Conservation (phyloP, 148 eudicot genomes). For the Nepenthes mirabilis region DNA sequence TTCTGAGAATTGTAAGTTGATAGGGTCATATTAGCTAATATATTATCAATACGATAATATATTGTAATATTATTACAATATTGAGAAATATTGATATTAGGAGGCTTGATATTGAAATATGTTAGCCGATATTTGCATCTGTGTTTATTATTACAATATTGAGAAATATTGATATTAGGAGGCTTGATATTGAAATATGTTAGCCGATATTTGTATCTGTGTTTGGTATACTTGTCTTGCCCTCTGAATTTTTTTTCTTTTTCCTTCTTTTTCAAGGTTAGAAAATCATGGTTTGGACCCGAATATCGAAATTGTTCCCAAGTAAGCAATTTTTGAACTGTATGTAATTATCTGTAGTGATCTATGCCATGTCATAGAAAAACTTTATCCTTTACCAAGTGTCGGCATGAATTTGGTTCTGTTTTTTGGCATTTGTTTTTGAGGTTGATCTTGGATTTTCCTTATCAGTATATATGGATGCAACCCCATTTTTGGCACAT, state of each 20-base stretch:
- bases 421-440: neutral
- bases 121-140: too few relatives aligned
- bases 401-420: neutral
- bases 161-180: too few relatives aligned
- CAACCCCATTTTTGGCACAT: too few relatives aligned
- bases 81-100: too few relatives aligned
- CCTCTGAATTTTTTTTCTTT: conserved; percentile 16
- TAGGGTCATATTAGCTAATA: too few relatives aligned
- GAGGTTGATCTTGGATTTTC: neutral
- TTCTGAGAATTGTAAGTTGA: neutral
- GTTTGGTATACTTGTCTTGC: neutral
- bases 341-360: neutral
- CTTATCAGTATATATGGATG: too few relatives aligned
- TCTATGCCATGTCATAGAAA: neutral
- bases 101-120: too few relatives aligned
- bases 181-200: too few relatives aligned
- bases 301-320: conserved; percentile 92
- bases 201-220: too few relatives aligned
- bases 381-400: neutral
- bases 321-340: conserved; percentile 42
- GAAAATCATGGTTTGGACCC: conserved; percentile 97
- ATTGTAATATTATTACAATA: too few relatives aligned
- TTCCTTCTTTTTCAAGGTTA: conserved; percentile 46
- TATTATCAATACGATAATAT: too few relatives aligned
- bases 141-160: too few relatives aligned